Evolutionary conservation across 2,329 filamentous ascomycete species (phyloP), one percentile per base, ranked within the genome.

Genomic region (Aspergillus unguis): DNA sequence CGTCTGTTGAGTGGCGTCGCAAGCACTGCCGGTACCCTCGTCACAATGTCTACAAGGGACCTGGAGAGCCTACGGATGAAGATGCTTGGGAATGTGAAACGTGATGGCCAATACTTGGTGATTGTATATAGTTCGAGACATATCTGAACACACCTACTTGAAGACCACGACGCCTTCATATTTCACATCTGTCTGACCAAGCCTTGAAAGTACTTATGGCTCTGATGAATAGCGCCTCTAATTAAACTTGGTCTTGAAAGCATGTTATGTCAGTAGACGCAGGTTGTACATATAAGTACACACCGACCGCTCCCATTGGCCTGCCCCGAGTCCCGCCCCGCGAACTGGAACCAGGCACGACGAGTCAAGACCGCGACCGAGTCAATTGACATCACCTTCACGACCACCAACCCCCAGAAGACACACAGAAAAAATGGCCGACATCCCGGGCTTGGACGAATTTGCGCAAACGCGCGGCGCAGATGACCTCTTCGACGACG

Each of bases 401-500:
- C 42, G n/a, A 9, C 33, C 6, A 38, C 23, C 17, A 37, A 37
- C 26, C 6, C 17, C 6, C 17, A 50, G 23, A 7, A 17, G 25
- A 33, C 28, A 10, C 17, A 47, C 7, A 33, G 35, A 36, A 8
- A 52, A 42, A 32, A 58, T 56, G 54, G 51, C 53, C 44, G 57
- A 56, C 50, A 55, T 59, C 29, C 43, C 54, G 26, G 54, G 50
- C 5, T 72, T 77, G 65, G 76, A 78, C 51, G 72, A 77, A 60
- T 79, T 78, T 52, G 74, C 76, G 27, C 76, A 79, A 51, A 78
- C 76, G 2, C 71, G 76, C 25, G 75, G 72, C 26, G 73, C 70
- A n/a, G 76, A 79, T 54, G 75, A 78, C 60, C 65, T 79, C 6
- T 79, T 79, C 54, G 75, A 77, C 56, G 76, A 79, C 58, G 76